Evolutionary conservation across 2,329 filamentous ascomycete genomes (phyloP).

Genomic region (Cryphonectria naterciae): DNA sequence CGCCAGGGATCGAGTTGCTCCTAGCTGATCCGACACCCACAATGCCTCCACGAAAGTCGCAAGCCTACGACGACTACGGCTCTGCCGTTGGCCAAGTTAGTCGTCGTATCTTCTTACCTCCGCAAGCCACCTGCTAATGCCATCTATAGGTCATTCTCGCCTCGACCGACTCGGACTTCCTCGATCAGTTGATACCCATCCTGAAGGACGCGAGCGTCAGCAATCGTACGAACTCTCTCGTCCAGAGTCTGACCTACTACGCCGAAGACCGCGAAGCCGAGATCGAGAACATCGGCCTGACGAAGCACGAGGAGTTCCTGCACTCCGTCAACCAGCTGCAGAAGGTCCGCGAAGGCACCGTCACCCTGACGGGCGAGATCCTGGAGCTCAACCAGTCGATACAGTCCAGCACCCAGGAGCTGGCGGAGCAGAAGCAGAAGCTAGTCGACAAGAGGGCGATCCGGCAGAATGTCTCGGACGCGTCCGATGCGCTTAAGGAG

Average conservation of each 20-base stretch:
- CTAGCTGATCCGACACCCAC: constrained; percentile 1
- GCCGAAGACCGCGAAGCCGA: constrained; percentile 85
- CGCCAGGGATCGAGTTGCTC: background rate
- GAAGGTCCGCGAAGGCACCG: constrained; percentile 86
- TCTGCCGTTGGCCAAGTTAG: constrained; percentile 35
- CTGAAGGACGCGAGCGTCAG: constrained; percentile 86
- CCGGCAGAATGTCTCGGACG: constrained; percentile 94
- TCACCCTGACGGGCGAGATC: constrained; percentile 86
- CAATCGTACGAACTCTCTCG: constrained; percentile 72
- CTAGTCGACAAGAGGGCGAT: constrained; percentile 91
- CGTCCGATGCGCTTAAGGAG: constrained; percentile 83
- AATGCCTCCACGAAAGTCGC: constrained; percentile 32
- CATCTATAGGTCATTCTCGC: constrained; percentile 82
- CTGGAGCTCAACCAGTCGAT: constrained; percentile 92
- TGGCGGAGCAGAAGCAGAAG: constrained; percentile 92
- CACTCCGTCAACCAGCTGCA: constrained; percentile 93
- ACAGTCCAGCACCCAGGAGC: constrained; percentile 89
- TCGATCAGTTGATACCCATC: constrained; percentile 93
- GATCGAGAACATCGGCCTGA: constrained; percentile 92
- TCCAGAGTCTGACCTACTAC: constrained; percentile 79
- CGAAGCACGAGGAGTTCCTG: constrained; percentile 96
- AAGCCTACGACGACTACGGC: constrained; percentile 37
- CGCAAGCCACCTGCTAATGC: constrained; percentile 22
- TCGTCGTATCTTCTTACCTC: constrained; percentile 9
- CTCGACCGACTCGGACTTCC: constrained; percentile 88